Base-by-base conservation (phyloP, 176 grass and related monocot genomes). In the Oryza meridionalis region DNA sequence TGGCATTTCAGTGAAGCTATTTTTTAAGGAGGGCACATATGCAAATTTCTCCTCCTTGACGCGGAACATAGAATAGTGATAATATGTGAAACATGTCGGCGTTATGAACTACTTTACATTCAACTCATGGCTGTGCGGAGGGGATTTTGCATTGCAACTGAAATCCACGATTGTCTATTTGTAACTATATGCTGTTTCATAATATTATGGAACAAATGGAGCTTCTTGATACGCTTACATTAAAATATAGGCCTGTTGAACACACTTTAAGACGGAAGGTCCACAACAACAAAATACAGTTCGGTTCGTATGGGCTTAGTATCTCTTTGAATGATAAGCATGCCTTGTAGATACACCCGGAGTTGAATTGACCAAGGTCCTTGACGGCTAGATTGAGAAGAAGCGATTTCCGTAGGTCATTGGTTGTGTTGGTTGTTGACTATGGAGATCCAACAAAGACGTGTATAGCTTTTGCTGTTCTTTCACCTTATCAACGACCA, bases 401-500 rank as follows among this genome's bases (percentile, higher is more conserved):
- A 43, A 43, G 19, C 27, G 42, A 7, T 66, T 75, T 50, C 35
- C 14, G 5, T 86, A 53, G 55, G 26, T 78, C 61, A 43, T 7
- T 46, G 72, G 38, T 25, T 14, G 2, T 47, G 29, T 78, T 31
- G 49, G 4, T 64, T 86, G 40, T 78, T 31, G 49, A 7, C 69
- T 72, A 69, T 50, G 80, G 44, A 31, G 26, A 69, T 50, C 75
- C 79, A 49, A 16, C 32, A 50, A 75, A 49, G 15, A 11, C 2
- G 19, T 5, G 17, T 37, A 69, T 68, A 90, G 32, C 63, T 86
- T 69, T 49, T 86, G 59, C 55, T 82, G 72, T 44, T 86, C 73
- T 35, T 81, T 82, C 67, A 86, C 83, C 78, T 82, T 58, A 35
- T 5, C 25, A 49, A 14, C 3, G 46, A 43, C 16, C 15, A 58